These are phyloP conservation scores for Elasticomyces elasticus DNA, from an alignment of 495 filamentous ascomycete genomes.

Conservation along the genomic window DNA sequence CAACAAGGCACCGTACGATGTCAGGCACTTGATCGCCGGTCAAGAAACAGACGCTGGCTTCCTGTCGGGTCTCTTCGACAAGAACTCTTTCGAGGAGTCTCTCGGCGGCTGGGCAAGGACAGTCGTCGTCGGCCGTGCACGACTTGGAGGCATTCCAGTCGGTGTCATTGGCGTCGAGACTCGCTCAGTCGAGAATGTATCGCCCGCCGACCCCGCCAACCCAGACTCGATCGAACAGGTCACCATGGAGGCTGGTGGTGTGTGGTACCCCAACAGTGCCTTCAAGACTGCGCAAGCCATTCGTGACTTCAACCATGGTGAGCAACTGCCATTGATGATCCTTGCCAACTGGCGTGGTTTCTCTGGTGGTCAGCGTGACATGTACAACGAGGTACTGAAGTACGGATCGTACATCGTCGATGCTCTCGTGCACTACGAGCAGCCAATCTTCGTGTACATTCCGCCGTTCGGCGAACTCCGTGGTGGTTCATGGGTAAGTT, in stretches of 20 bases:
- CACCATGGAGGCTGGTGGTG: conserved; percentile 86
- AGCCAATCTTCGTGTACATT: conserved; percentile 97
- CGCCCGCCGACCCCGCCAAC: conserved; percentile 95
- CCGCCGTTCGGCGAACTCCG: conserved; percentile 92
- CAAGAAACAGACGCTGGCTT: conserved; percentile 83
- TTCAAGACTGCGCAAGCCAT: conserved; percentile 99
- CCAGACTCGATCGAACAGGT: conserved; percentile 96
- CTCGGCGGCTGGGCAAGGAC: conserved; percentile 95
- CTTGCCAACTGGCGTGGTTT: conserved; percentile 99
- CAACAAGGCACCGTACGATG: conserved; percentile 82
- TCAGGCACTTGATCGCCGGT: conserved; percentile 83
- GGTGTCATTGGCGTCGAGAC: conserved; percentile 98
- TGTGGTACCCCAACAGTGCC: conserved; percentile 99
- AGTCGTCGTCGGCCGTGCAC: conserved; percentile 92
- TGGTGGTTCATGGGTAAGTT: conserved; percentile 86
- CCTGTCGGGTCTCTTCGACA: conserved; percentile 87
- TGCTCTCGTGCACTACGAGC: conserved; percentile 94
- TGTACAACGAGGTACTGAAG: conserved; percentile 99
- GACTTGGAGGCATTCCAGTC: conserved; percentile 94
- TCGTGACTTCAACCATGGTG: conserved; percentile 96
- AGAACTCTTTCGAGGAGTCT: conserved; percentile 90
- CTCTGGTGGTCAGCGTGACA: conserved; percentile 97
- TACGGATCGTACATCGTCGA: conserved; percentile 99
- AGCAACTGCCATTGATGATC: conserved; percentile 97
- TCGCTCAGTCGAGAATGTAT: conserved; percentile 90